Evolutionary conservation across 2,329 filamentous ascomycete genomes (phyloP).

Genomic region (Cladobotryum protrusum): DNA sequence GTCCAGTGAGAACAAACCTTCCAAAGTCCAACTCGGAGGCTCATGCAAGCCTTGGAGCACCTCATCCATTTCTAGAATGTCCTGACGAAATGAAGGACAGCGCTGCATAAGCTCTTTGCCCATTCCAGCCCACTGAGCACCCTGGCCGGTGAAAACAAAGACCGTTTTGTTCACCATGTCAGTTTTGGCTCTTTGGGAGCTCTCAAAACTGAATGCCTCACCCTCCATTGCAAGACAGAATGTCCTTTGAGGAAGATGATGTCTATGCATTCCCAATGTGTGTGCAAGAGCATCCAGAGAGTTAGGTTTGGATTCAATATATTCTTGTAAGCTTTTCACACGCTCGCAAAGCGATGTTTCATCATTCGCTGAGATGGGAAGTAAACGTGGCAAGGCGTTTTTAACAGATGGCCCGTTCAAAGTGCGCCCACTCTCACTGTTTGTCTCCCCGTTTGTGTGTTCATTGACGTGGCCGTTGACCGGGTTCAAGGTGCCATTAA

Average conservation of each 20-base stretch:
- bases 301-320: slow-evolving; percentile 13
- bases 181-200: too few species aligned
- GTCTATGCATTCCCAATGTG: slow-evolving; percentile 12
- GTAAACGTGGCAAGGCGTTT: not conserved
- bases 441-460: too few species aligned
- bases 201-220: too few species aligned
- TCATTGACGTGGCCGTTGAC: too few species aligned
- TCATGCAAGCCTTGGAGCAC: slow-evolving; percentile 4
- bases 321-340: slow-evolving; percentile 16
- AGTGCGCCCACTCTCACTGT: too few species aligned
- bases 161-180: not conserved
- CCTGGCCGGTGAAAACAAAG: slow-evolving; percentile 19
- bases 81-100: slow-evolving; percentile 5
- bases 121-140: slow-evolving; percentile 22
- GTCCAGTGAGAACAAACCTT: not conserved
- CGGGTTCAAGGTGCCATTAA: too few species aligned
- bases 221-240: slow-evolving; percentile 6
- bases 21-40: slow-evolving; percentile 7
- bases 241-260: slow-evolving; percentile 7
- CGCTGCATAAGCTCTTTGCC: slow-evolving; percentile 14
- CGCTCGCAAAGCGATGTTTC: not conserved
- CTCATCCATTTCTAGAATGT: slow-evolving; percentile 11
- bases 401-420: too few species aligned
- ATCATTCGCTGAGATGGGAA: slow-evolving; percentile 5
- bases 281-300: slow-evolving; percentile 9